These are phyloP conservation scores for Globisporangium camurandrum DNA, from an alignment of 352 stramenopile genomes.

Conservation along the genomic window DNA sequence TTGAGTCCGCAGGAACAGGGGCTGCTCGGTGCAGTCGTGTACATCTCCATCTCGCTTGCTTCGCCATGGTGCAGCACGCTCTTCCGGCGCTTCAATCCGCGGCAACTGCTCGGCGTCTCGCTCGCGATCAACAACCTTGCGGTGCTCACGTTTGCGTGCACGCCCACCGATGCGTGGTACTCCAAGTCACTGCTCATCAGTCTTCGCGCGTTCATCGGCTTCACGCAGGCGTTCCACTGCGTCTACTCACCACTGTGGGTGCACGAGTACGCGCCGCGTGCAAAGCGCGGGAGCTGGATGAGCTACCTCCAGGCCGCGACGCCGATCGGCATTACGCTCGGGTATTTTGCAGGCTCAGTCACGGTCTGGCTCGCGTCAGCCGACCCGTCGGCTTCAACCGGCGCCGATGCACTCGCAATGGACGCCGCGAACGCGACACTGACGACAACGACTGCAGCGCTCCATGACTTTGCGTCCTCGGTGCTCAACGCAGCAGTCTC, in stretches of 20 bases:
- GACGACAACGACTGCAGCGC: background rate
- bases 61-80: slow-evolving; percentile 76
- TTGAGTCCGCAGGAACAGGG: slow-evolving; percentile 76
- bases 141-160: slow-evolving; percentile 63
- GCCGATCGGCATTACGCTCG: slow-evolving; percentile 68
- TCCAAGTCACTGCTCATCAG: slow-evolving; percentile 73
- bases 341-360: slow-evolving; percentile 70
- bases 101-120: slow-evolving; percentile 53
- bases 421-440: slow-evolving; percentile 9
- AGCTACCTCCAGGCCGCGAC: slow-evolving; percentile 76
- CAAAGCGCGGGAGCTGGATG: slow-evolving; percentile 72
- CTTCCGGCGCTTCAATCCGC: slow-evolving; percentile 69
- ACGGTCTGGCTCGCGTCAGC: slow-evolving; percentile 41
- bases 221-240: slow-evolving; percentile 78
- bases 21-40: slow-evolving; percentile 73
- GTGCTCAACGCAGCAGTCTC: slow-evolving; percentile 18
- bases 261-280: slow-evolving; percentile 74
- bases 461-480: slow-evolving; percentile 7
- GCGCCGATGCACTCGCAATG: slow-evolving; percentile 2
- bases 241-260: slow-evolving; percentile 85
- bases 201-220: slow-evolving; percentile 59
- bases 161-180: slow-evolving; percentile 49
- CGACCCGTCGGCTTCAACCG: slow-evolving; percentile 14
- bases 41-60: slow-evolving; percentile 73
- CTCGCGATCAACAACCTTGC: slow-evolving; percentile 75